A percentile compares a stretch with the other conserved stretches of the same genome.
These are phyloP conservation scores for Candida maltosa DNA, from an alignment of 805 yeast species.

Conservation along the genomic window DNA sequence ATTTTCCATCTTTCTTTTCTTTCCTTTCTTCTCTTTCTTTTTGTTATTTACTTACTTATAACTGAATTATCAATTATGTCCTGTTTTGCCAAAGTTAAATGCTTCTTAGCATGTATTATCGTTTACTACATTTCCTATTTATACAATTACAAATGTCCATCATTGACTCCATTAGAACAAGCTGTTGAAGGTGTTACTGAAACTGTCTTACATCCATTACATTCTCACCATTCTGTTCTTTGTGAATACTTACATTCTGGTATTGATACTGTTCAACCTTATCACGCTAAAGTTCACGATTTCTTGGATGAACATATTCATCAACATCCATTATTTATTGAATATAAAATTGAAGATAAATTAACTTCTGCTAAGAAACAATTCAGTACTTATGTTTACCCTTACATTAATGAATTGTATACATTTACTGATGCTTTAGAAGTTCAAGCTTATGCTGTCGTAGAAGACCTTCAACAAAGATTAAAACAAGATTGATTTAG, in stretches of 20 bases:
- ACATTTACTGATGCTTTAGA: slow-evolving; percentile 33
- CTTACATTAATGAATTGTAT: slow-evolving; percentile 29
- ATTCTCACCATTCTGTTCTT: slow-evolving; percentile 30
- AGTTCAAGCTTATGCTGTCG: slow-evolving; percentile 22
- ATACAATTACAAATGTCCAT: slow-evolving; percentile 34
- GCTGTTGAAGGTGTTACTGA: slow-evolving; percentile 27
- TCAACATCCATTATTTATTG: slow-evolving; percentile 30
- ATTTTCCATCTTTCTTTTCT: neutral
- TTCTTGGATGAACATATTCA: slow-evolving; percentile 36
- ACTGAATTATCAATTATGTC: slow-evolving; percentile 4
- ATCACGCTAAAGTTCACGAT: slow-evolving; percentile 19
- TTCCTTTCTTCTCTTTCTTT: neutral
- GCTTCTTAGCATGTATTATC: slow-evolving; percentile 8
- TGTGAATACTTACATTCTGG: slow-evolving; percentile 32
- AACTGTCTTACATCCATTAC: slow-evolving; percentile 34
- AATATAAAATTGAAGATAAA: slow-evolving; percentile 29
- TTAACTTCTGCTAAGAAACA: slow-evolving; percentile 17
- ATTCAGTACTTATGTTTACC: slow-evolving; percentile 24
- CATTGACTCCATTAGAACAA: slow-evolving; percentile 20
- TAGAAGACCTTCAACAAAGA: neutral
- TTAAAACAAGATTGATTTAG: slow-evolving; percentile 6
- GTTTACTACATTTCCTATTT: slow-evolving; percentile 35
- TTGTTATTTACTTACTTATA: neutral
- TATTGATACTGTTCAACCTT: slow-evolving; percentile 27
- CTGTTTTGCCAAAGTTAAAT: slow-evolving; percentile 9